Evolutionary conservation across 2,329 filamentous ascomycete species (phyloP).

Genomic region (Daldinia eschscholtzii): DNA sequence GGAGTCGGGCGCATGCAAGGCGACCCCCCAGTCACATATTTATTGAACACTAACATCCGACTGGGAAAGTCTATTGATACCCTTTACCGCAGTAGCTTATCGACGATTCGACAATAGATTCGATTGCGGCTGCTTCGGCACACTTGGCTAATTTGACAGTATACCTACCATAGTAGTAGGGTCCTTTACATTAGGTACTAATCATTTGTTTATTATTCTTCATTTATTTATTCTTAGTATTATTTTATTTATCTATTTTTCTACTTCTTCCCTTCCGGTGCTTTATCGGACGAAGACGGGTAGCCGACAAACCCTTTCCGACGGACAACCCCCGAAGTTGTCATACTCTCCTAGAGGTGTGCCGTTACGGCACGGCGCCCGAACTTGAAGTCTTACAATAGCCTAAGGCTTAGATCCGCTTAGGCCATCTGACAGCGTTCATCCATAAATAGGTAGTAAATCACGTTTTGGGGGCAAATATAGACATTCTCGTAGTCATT

Average conservation of each 20-base stretch:
- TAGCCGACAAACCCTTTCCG: conserved; percentile 17
- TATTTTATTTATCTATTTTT: neutral
- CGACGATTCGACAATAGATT: conserved; percentile 4
- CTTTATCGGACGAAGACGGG: neutral
- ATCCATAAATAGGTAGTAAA: conserved; percentile 12
- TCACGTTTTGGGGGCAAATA: neutral
- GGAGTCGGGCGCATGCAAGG: conserved; percentile 27
- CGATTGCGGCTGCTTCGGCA: neutral
- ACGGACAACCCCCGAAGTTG: neutral
- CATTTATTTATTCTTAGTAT: neutral
- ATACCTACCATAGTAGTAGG: neutral
- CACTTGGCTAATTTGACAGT: neutral
- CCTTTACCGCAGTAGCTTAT: neutral
- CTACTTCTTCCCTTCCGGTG: neutral
- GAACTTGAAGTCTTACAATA: conserved; percentile 3
- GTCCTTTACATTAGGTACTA: no score
- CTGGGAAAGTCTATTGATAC: conserved; percentile 7
- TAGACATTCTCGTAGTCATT: neutral
- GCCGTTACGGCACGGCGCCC: conserved; percentile 17
- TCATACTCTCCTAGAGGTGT: neutral
- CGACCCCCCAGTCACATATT: conserved; percentile 24
- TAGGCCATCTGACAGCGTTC: neutral
- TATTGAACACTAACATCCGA: conserved; percentile 27
- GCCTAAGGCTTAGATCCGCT: neutral
- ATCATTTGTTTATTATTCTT: no score